Conservation (phyloP, 495 filamentous ascomycete species). For the Hypoxylon lenormandii region DNA sequence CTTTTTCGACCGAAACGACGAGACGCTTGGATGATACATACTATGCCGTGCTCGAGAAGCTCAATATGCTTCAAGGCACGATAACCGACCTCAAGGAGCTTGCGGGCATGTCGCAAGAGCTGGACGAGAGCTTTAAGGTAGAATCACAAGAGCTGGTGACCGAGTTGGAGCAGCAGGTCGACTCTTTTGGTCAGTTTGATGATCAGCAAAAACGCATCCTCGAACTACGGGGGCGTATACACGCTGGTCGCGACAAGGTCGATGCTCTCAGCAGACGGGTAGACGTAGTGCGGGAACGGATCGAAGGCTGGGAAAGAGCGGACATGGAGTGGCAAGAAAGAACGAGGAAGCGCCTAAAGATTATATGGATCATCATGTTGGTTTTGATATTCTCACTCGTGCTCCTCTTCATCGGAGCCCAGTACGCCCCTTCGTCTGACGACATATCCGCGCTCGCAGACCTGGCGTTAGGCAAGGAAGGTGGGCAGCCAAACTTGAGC, state of each 20-base stretch:
- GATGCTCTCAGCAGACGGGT: constrained; percentile 73
- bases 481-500: constrained; percentile 16
- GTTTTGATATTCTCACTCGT: constrained; percentile 61
- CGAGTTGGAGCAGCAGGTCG: constrained; percentile 74
- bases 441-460: constrained; percentile 16
- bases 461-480: constrained; percentile 7
- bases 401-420: constrained; percentile 55
- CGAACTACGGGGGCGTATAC: constrained; percentile 73
- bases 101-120: constrained; percentile 67
- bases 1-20: constrained; percentile 68
- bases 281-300: constrained; percentile 70
- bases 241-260: constrained; percentile 71
- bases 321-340: constrained; percentile 79
- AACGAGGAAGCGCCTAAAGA: constrained; percentile 70
- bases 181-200: constrained; percentile 74
- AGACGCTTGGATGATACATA: constrained; percentile 86
- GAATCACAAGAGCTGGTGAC: constrained; percentile 70
- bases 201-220: constrained; percentile 76
- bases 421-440: constrained; percentile 51
- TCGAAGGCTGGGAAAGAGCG: constrained; percentile 76
- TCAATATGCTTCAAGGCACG: constrained; percentile 74
- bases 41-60: constrained; percentile 82
- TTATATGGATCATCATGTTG: constrained; percentile 69
- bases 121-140: constrained; percentile 71
- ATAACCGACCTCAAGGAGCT: constrained; percentile 77